These are phyloP conservation scores for Raddia distichophylla DNA, from an alignment of 176 grass and related monocot species.

Conservation along the genomic window DNA sequence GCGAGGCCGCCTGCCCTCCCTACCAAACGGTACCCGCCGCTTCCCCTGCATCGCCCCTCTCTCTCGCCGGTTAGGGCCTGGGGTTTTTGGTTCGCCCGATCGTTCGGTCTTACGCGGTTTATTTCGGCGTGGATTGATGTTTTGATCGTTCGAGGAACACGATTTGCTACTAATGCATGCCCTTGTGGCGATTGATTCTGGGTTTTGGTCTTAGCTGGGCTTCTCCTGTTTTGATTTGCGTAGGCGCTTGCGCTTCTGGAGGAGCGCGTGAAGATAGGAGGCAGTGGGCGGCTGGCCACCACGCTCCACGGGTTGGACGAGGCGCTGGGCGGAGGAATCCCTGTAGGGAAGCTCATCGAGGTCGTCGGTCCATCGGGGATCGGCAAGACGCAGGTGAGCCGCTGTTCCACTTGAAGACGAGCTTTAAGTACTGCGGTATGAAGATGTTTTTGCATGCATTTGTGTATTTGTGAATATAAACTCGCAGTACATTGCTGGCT, in stretches of 20 bases:
- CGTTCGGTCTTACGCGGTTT: not conserved
- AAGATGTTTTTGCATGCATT: not conserved
- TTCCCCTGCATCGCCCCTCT: not conserved
- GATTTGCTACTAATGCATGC: not conserved
- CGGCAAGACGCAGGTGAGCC: slow-evolving; percentile 84
- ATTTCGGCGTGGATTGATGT: not conserved
- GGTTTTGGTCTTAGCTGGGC: not conserved
- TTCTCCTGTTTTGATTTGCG: not conserved
- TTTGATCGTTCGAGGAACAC: not conserved
- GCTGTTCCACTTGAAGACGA: not conserved
- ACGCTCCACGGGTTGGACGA: slow-evolving; percentile 72
- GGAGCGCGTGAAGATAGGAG: slow-evolving; percentile 45
- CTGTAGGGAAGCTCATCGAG: slow-evolving; percentile 75
- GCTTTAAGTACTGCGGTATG: not conserved
- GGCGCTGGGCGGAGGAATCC: slow-evolving; percentile 79
- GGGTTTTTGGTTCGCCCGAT: not conserved
- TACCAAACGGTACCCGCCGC: slow-evolving; percentile 66
- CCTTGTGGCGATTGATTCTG: not conserved
- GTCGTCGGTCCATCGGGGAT: slow-evolving; percentile 91
- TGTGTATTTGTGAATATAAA: slow-evolving; percentile 31
- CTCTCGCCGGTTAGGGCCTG: not conserved
- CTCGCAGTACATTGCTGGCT: not conserved
- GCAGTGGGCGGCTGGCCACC: slow-evolving; percentile 58
- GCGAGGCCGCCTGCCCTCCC: slow-evolving; percentile 78
- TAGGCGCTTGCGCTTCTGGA: slow-evolving; percentile 51